Evolutionary conservation across 805 yeast species (phyloP), one percentile per base, ranked within the genome.

Genomic region (Yarrowia porcina): DNA sequence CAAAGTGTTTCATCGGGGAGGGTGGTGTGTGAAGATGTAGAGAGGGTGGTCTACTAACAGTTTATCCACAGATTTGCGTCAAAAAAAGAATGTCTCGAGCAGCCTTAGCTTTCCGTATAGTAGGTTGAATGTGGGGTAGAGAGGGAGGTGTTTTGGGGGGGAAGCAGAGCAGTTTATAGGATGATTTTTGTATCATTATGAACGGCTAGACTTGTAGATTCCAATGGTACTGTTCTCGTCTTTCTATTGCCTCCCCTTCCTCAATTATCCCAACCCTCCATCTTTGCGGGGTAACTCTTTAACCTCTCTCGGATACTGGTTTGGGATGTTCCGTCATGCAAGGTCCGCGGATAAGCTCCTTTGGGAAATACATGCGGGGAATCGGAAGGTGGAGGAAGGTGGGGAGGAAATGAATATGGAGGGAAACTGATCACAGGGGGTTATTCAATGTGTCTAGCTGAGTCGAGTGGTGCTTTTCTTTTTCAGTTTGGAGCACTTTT

Each of bases 311-410:
- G 52, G 52, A 30, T 45, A 23, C 56, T 35, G 15, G 30, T 49
- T 49, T 25, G 18, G 57, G 41, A 15, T 30, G 35, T 32, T 21
- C 39, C 57, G 41, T 17, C 36, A 28, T 30, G n/a, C 36, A 18
- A 30, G 30, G 17, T 49, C 28, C 15, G 30, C 57, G 57, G 57
- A 49, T 49, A 49, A 33, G 36, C 57, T 35, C 20, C 17, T n/a
- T 49, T 49, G 41, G 57, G 57, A 33, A 49, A n/a, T 33, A 7
- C 57, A 49, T 49, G 57, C 57, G 57, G 21, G n/a, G 23, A 49
- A 38, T 32, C 21, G 20, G 11, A 13, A 17, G 21, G 11, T 7
- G 12, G 30, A 11, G 33, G 13, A 1, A 7, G 18, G 25, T 5
- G n/a, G 11, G 15, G 7, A 13, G 20, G 17, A 25, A 15, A 1